Evolutionary conservation across 495 filamentous ascomycete genomes (phyloP), one percentile per base, ranked within the genome.

Genomic region (Penicillium canariense): DNA sequence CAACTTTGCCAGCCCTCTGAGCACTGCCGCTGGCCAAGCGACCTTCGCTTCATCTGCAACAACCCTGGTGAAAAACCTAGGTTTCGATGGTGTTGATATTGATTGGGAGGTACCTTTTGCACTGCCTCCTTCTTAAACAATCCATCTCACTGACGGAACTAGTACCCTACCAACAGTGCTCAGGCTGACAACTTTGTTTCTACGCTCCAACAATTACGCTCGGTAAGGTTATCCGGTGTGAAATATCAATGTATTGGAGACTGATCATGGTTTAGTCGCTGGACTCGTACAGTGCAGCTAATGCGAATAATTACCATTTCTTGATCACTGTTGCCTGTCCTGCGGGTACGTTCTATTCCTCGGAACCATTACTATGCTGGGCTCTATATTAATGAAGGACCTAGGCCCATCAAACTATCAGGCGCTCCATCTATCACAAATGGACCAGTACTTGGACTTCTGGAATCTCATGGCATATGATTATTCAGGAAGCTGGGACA

Each of bases 391-490:
- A 46, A 52, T 18, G 48, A 26, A 68, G 6, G 66, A 71, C 10
- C 69, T 72, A 51, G 85, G 83, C 5, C 75, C 83, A 1, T 50
- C 64, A 8, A 82, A 91, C 65, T 90, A 88, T 67, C 62, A 79
- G 26, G 74, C 81, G 38, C 61, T 91, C 35, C 70, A 81, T 20
- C 65, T 93, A 4, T 35, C 59, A 0, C 76, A 71, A 9, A 91
- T 94, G 83, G 81, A 89, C 58, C 65, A 64, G 40, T 84, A 81
- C 45, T 68, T 93, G 6, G 90, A 96, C 51, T 73, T 70, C 40
- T 78, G 77, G 73, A 88, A 95, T 62, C 71, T 96, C 17, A 91
- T 93, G 87, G 85, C 84, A 11, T 90, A 90, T 56, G 87, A 90
- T 64, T 89, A 84, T 56, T 77, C 84, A 11, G 86, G 87, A 46